Base-by-base conservation (phyloP, 306 rosid species). In the Trifolium repens region DNA sequence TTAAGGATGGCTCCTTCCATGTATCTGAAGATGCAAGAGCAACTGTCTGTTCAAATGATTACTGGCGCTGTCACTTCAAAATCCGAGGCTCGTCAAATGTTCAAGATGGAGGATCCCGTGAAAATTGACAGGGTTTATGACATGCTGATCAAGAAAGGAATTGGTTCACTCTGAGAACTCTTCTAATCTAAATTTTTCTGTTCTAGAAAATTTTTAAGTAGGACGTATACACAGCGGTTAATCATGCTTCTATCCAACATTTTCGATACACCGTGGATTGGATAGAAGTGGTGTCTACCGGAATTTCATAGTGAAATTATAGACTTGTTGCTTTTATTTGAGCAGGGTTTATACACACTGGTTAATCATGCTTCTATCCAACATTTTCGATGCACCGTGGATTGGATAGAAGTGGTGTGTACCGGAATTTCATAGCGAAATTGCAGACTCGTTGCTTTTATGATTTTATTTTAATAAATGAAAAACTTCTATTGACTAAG, bases 141-240 rank as follows among this genome's bases (percentile, higher is more conserved):
- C 64, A 91, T 91, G 94, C 97, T 93, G 26, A 77, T 93, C 5
- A 91, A 87, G 52, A 93, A 93, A 81, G 98, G 98, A 52, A 81
- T 93, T 34, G 94, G 85, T 54, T 89, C 79, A n/a, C 89, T 91
- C 30, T 93, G 90, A 90, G 27, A 26, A 7, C 10, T 26, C 60
- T 76, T 2, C 55, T 57, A 54, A 16, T 74, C 67, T 47, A 58
- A 22, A 22, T 65, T 81, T 37, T 24, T 57, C 82, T 72, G 67
- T 16, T 72, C 12, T 71, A 4, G 0, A 1, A 32, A 32, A 32
- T 32, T 32, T 30, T 32, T 32, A 32, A 32, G 35, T 57, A 26
- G 55, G 39, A 68, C n/a, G 6, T 77, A 70, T 59, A 44, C 39
- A 34, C 71, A 78, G 34, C 34, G n/a, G 30, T 77, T 27, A 24